Evolutionary conservation across 192 early-diverging fungal species (phyloP), one percentile per base, ranked within the genome.

Genomic region (Coemansia sp.): DNA sequence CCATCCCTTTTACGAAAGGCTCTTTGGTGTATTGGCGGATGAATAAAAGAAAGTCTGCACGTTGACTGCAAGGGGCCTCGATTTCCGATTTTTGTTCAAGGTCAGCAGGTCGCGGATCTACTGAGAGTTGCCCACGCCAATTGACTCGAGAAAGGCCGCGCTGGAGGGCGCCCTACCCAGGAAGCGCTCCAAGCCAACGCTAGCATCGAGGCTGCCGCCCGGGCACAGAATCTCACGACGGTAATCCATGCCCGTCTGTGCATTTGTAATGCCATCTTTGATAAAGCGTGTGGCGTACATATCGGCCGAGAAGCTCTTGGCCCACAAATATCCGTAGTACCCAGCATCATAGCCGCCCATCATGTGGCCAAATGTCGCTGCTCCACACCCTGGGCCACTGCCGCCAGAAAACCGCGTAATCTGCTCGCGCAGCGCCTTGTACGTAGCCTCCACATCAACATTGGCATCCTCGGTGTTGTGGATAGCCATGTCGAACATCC

Each of bases 301-400:
- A 69, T 94, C 93, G 41, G 88, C 88, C 6, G 88, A 87, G 68
- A 89, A 93, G 41, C 92, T 89, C 83, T 93, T 86, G 17, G 88
- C 84, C 86, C 87, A 93, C 61, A 89, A 72, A 65, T 93, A 93
- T 5, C 88, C 89, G 50, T 91, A 93, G 62, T 92, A 92, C 12
- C 82, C 86, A 24, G 89, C 87, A 55, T 90, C 90, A 52, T 91
- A 92, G 21, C 48, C 90, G 39, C 88, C 87, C 82, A 89, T 88
- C 56, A 92, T 73, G 70, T 92, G 91, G 10, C 88, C 88, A 68
- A 80, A 88, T 1, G 77, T 75, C 15, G 84, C 81, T 12, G 75
- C 72, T 9, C 69, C 71, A 58, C 86, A 87, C 43, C 50, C 39
- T 19, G 66, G 68, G 5, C 66, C 60, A 51, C 83, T 79, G 52